Evolutionary conservation across 306 rosid species (phyloP).

Genomic region (Glycyrrhiza uralensis): DNA sequence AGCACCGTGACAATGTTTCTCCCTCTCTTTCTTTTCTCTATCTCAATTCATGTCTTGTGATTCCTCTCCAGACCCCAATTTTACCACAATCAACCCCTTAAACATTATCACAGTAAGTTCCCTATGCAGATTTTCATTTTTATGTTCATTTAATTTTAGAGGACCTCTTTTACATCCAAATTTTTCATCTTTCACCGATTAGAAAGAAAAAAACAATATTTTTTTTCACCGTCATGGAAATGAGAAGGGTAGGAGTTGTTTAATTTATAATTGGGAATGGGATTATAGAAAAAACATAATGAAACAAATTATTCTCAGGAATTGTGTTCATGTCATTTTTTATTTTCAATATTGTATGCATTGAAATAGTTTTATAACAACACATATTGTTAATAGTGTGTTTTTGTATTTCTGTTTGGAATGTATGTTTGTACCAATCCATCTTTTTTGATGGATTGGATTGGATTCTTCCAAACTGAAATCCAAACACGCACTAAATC

Average conservation of each 20-base stretch:
- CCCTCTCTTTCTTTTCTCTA: not conserved
- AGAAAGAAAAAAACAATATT: too few relatives aligned
- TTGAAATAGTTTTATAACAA: not conserved
- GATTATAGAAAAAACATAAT: not conserved
- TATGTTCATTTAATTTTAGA: too few relatives aligned
- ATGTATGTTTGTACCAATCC: too few relatives aligned
- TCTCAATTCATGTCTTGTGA: not conserved
- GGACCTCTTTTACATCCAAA: not conserved
- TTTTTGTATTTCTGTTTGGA: too few relatives aligned
- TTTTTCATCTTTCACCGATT: not conserved
- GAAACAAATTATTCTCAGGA: not conserved
- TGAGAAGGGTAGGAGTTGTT: not conserved
- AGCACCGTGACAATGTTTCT: not conserved
- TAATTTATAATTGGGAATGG: not conserved
- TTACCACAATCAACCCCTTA: not conserved
- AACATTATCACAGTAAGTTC: slow-evolving; percentile 18
- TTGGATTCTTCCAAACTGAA: too few relatives aligned
- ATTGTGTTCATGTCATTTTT: not conserved
- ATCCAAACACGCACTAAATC: too few relatives aligned
- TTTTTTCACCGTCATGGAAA: not conserved
- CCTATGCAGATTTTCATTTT: not conserved
- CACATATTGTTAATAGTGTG: not conserved
- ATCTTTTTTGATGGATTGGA: too few relatives aligned
- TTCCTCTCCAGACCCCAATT: slow-evolving; percentile 10
- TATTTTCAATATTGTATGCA: not conserved